Base-by-base conservation (phyloP, 2,329 filamentous ascomycete species). In the Exophiala sideris region DNA sequence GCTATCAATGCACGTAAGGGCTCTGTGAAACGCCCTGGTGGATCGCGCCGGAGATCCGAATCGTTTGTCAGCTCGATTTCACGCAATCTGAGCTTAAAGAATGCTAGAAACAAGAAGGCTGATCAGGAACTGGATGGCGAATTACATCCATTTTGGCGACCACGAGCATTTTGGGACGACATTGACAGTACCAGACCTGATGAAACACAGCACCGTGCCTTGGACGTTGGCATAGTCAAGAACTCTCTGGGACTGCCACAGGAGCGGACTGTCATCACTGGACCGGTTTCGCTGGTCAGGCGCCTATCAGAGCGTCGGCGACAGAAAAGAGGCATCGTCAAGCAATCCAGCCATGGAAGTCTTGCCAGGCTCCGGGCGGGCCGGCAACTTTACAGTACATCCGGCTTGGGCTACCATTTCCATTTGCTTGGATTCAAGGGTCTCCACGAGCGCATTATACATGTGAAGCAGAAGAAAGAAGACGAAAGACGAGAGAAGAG, bases 121-220 rank as follows among this genome's bases (percentile, higher is more conserved):
- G 72, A 70, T 34, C 69, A 72, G 47, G 69, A 74, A 18, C 68
- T 73, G 44, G 75, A 81, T 50, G 73, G 72, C 40, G 75, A 74
- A 38, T 67, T 83, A 5, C 78, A 84, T 59, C 81, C 83, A 1
- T 82, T 85, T 64, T 86, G 83, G 83, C 76, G 79, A 18, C 83
- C 83, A 1, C 77, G 78, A 35, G 77, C 77, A n/a, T 84, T 85
- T 67, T 85, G 81, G 81, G 80, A 84, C 36, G 79, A 79, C 36
- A 68, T 81, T 21, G 69, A 73, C 12, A 71, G 71, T 45, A 68
- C 70, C 9, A 52, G 48, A 12, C 29, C 55, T 5, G 73, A 76
- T 36, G 70, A 74, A 7, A 67, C 67, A 4, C 67, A 70, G 14
- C 68, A 69, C 7, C 62, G 64, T 29, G 51, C 61, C n/a, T 57